Conservation (phyloP, 2,329 filamentous ascomycete species). For the Cladorrhinum sp. region DNA sequence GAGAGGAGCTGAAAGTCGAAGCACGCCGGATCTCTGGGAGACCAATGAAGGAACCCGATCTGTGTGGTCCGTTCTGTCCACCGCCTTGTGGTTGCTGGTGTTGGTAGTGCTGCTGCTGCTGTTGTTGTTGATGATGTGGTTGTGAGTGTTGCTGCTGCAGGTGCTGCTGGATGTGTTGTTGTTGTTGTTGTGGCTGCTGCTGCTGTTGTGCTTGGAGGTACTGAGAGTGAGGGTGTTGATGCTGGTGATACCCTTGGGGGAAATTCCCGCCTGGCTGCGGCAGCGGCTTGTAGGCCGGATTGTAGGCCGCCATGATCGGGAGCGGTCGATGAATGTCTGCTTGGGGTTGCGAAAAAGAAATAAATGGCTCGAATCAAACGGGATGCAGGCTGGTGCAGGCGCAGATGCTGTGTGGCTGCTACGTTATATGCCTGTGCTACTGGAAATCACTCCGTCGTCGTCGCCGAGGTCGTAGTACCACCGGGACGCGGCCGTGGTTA, state of each 20-base stretch:
- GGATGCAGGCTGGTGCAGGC: not conserved
- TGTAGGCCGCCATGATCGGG: constrained; percentile 28
- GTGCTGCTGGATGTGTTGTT: constrained; percentile 15
- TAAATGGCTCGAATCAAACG: not conserved
- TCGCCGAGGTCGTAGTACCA: not conserved
- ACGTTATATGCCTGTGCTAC: not conserved
- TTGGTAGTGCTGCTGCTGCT: constrained; percentile 23
- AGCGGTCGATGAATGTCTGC: not conserved
- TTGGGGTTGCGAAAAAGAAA: not conserved
- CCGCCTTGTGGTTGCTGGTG: constrained; percentile 20
- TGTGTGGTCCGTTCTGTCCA: constrained; percentile 34
- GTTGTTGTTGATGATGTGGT: constrained; percentile 25
- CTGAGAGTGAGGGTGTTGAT: constrained; percentile 14
- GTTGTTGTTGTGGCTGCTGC: not conserved
- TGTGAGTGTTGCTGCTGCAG: constrained; percentile 26
- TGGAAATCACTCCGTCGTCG: not conserved
- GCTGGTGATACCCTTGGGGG: constrained; percentile 19
- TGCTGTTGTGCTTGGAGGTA: constrained; percentile 16
- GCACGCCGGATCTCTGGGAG: constrained; percentile 57
- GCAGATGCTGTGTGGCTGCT: not conserved
- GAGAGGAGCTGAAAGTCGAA: constrained; percentile 51
- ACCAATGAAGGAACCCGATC: constrained; percentile 52
- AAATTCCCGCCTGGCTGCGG: constrained; percentile 20
- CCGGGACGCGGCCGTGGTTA: not conserved
- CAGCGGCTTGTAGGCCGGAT: constrained; percentile 19